Base-by-base conservation (phyloP, 2,329 filamentous ascomycete species). In the Neonectria ditissima region DNA sequence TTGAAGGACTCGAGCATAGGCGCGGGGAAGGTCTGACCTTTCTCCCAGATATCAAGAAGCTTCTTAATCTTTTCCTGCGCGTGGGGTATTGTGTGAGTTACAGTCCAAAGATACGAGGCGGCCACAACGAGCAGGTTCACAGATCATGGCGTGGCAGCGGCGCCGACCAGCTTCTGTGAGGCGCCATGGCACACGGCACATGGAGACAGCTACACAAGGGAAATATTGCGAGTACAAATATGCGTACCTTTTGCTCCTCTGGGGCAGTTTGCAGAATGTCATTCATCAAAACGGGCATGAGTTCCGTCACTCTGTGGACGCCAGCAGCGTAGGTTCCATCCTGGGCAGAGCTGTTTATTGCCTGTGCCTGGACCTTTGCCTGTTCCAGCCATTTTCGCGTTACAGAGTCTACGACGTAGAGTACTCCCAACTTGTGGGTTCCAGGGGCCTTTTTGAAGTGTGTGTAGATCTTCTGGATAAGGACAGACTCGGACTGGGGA, bases 361-460 rank as follows among this genome's bases (percentile, higher is more conserved):
- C 82, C 78, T 98, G 94, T 75, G 92, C 92, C 72, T 92, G 87
- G 76, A 90, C 88, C 82, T 94, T 96, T 76, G 96, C 95, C 82
- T 94, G 92, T 80, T 98, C 95, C 84, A 97, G 90, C 95, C 96
- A 99, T 84, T 97, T 95, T 82, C 96, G 93, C 80, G 94, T 95
- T 88, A 99, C 94, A 85, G 95, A 97, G 87, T 99, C 96, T 94
- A 99, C 93, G 83, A 98, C 94, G 90, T 99, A 99, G 83, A 99
- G 91, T 77, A 97, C 94, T 82, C 96, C 96, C 80, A 99, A 88
- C 83, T 99, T 99, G 88, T 99, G 95, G 79, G 94, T 97, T 78
- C 89, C 89, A 65, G 93, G 93, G 72, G 94, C 91, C 81, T 96
- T 97, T 82, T 97, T 97, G 87, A 98, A 97, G 77, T 97, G 94